A percentile compares a stretch with the other conserved stretches of the same genome.
Conservation (phyloP, 1,284 basidiomycete species). For the Malassezia equina region DNA sequence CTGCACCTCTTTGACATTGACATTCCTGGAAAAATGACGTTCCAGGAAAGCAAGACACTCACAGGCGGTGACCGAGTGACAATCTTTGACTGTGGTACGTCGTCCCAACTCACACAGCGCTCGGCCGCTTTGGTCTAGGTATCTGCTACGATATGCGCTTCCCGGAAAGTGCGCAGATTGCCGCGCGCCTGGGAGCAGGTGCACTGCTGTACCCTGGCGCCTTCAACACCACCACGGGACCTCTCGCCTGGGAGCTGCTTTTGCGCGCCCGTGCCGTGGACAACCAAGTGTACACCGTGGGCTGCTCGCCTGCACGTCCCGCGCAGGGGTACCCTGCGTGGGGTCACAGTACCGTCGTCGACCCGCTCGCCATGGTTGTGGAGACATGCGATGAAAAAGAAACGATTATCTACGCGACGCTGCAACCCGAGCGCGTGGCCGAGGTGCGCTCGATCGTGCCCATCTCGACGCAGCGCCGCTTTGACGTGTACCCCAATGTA, state of each 20-base stretch:
- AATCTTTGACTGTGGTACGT: constrained; percentile 72
- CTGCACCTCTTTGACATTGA: constrained; percentile 97
- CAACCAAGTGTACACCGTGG: constrained; percentile 87
- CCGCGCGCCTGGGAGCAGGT: constrained; percentile 75
- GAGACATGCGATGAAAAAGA: constrained; percentile 69
- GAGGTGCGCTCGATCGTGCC: constrained; percentile 33
- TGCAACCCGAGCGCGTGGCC: constrained; percentile 30
- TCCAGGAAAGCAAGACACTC: constrained; percentile 94
- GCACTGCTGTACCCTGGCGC: constrained; percentile 64
- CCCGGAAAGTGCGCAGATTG: constrained; percentile 85
- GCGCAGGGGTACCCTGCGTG: constrained; percentile 51
- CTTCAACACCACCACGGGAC: constrained; percentile 67
- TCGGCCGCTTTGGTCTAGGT: constrained; percentile 77
- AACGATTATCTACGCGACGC: constrained; percentile 56
- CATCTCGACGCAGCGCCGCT: constrained; percentile 34
- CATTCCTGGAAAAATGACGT: constrained; percentile 88
- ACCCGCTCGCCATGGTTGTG: constrained; percentile 62
- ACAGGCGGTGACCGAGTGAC: constrained; percentile 68
- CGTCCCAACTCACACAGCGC: constrained; percentile 53
- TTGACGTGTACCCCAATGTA: constrained; percentile 38
- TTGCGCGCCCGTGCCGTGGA: constrained; percentile 81
- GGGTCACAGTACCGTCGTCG: constrained; percentile 40
- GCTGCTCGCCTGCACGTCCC: constrained; percentile 90
- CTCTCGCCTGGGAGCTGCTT: constrained; percentile 89
- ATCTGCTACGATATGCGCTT: constrained; percentile 75